phyloP scores from a whole-genome alignment of 2,329 filamentous ascomycete genomes.

The Mariannaea sp. region DNA sequence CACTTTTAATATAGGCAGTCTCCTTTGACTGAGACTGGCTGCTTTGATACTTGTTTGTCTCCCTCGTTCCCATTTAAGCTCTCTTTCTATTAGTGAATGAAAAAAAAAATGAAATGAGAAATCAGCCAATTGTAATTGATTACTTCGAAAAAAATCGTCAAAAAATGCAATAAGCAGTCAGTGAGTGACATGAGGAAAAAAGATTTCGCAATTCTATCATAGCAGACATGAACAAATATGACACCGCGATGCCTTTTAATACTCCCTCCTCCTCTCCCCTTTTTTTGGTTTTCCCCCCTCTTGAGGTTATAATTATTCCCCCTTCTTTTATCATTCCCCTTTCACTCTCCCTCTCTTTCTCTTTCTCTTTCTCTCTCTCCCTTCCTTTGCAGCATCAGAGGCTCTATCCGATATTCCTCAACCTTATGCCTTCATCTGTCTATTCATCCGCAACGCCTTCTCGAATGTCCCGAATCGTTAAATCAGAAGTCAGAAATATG shows the following conservation, averaged over 20 bases:
- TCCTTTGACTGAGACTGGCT: slow-evolving; percentile 4
- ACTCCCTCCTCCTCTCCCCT: slow-evolving; percentile 1
- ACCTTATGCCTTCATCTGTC: slow-evolving; percentile 27
- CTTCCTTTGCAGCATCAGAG: slow-evolving; percentile 3
- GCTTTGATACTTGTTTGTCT: not conserved
- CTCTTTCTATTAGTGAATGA: too few species aligned
- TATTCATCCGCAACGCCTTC: slow-evolving; percentile 38
- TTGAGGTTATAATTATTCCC: too few species aligned
- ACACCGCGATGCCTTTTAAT: slow-evolving; percentile 1
- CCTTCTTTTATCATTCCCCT: not conserved
- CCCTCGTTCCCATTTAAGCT: too few species aligned
- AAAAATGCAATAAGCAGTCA: not conserved
- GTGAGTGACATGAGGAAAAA: not conserved
- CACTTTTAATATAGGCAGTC: slow-evolving; percentile 14
- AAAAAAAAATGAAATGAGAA: too few species aligned
- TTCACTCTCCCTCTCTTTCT: not conserved
- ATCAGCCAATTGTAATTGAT: too few species aligned
- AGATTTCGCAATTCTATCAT: not conserved
- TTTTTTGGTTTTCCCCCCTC: not conserved
- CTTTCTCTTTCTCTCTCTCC: not conserved
- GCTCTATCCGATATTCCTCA: slow-evolving; percentile 10
- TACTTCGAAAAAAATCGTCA: slow-evolving; percentile 9
- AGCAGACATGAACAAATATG: not conserved
- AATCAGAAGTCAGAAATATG: slow-evolving; percentile 28
- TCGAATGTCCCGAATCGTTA: slow-evolving; percentile 31